Percentiles rank a stretch among this genome's conserved stretches.
Evolutionary conservation across 2,329 filamentous ascomycete genomes (phyloP).

Genomic region (Talaromyces sp.): DNA sequence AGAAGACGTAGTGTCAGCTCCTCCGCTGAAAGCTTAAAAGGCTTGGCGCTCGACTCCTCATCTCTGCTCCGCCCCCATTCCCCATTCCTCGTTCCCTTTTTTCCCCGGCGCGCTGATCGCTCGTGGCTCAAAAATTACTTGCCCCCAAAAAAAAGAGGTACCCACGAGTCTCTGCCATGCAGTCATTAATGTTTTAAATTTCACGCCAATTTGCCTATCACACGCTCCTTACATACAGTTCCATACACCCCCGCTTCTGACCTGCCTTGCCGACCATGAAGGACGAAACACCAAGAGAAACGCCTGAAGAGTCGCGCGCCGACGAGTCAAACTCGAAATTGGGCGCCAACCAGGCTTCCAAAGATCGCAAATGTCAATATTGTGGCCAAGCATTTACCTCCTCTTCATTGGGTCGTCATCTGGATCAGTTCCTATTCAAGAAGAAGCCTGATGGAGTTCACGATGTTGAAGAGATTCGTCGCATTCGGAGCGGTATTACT

Average conservation of each 20-base stretch:
- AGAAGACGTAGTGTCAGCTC: not conserved
- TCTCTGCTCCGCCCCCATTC: constrained; percentile 3
- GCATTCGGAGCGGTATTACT: constrained; percentile 82
- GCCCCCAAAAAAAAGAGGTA: not conserved
- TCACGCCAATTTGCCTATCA: not conserved
- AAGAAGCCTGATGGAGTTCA: constrained; percentile 94
- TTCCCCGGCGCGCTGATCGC: not conserved
- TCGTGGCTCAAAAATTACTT: not conserved
- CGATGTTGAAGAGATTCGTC: constrained; percentile 84
- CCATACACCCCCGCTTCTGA: not conserved
- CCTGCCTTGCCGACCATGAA: constrained; percentile 15
- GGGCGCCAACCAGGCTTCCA: constrained; percentile 57
- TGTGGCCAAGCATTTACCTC: constrained; percentile 90
- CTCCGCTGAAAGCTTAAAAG: constrained; percentile 7
- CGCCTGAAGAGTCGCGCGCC: constrained; percentile 43
- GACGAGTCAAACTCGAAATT: constrained; percentile 33
- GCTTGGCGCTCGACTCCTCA: constrained; percentile 14
- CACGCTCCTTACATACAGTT: not conserved
- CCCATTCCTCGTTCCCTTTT: not conserved
- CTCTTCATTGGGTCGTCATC: constrained; percentile 86
- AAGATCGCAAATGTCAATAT: constrained; percentile 87
- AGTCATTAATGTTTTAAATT: not conserved
- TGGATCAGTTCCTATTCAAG: constrained; percentile 90
- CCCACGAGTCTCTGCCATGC: constrained; percentile 4
- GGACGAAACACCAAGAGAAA: constrained; percentile 29